A percentile compares a stretch with the other conserved stretches of the same genome.
Evolutionary conservation across 2,329 filamentous ascomycete species (phyloP).

Genomic region (Pestalotiopsis sp.): DNA sequence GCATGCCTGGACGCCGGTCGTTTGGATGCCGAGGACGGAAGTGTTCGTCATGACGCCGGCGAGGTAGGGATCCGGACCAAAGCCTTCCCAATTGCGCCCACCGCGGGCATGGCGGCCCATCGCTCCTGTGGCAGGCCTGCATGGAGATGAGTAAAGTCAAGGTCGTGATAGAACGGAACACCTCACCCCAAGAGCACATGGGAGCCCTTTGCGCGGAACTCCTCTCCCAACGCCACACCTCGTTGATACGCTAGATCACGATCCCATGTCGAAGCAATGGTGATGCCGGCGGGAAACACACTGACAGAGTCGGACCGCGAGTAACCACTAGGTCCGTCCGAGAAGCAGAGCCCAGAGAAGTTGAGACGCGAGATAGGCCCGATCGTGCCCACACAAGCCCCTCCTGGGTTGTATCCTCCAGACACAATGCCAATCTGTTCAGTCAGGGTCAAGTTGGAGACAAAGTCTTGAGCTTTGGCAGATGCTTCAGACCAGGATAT

Average conservation of each 20-base stretch:
- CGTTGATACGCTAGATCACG: conserved; percentile 56
- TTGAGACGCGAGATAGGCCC: conserved; percentile 57
- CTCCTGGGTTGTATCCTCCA: not conserved
- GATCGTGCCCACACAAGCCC: conserved; percentile 27
- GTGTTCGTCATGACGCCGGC: conserved; percentile 48
- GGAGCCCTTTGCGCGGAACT: conserved; percentile 73
- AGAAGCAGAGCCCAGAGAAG: conserved; percentile 64
- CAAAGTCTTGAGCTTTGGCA: conserved; percentile 61
- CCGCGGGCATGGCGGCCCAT: conserved; percentile 53
- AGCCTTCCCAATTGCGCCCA: conserved; percentile 54
- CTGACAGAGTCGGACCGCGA: conserved; percentile 67
- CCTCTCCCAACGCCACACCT: conserved; percentile 48
- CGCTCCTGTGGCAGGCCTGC: conserved; percentile 58
- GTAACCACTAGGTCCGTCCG: conserved; percentile 71
- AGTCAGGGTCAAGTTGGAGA: conserved; percentile 64
- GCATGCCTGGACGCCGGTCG: conserved; percentile 28
- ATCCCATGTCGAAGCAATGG: conserved; percentile 72
- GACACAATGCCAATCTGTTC: conserved; percentile 51
- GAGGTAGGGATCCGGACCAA: conserved; percentile 59
- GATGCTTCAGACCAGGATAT: conserved; percentile 62
- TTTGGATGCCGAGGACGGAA: conserved; percentile 48
- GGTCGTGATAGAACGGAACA: not conserved
- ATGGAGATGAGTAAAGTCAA: too few relatives aligned
- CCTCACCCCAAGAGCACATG: conserved; percentile 60
- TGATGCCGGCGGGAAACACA: conserved; percentile 71